Evolutionary conservation across 1,139 yeast species (phyloP), one percentile per base, ranked within the genome.

Genomic region (Saccharomyces hybrid): DNA sequence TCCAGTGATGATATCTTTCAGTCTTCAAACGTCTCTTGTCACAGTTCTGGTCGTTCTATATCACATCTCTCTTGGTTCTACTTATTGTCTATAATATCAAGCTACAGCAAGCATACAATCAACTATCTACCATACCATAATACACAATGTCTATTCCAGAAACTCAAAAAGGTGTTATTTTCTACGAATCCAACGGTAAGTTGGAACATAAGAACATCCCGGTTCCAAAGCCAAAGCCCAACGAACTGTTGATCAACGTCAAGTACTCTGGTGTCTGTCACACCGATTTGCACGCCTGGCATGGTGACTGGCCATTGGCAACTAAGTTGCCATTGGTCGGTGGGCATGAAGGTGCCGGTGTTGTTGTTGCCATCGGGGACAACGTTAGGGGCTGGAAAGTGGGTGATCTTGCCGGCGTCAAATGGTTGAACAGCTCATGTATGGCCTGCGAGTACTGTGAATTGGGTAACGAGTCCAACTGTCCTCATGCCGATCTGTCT

Each of bases 291-390:
- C 86, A 81, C 71, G 86, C 84, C 53, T 81, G 84, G 84, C 78
- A 80, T 69, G 84, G 84, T 69, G 85, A 81, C 70, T 80, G 84
- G 84, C 84, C 85, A 54, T 73, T 81, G 67, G 75, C 68, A 44
- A 75, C 80, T 61, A 81, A 81, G 69, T 74, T 81, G 63, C 85
- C 85, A 52, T 75, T 81, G 62, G 85, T 81, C 50, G 86, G 86
- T 66, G 86, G 86, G 65, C 86, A 81, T 70, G 86, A 81, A 70
- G 86, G 86, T 74, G 85, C 85, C 49, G 86, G 86, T 71, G 78
- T 76, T 38, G 86, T 81, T 60, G 85, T 81, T 53, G 84, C 74
- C 53, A 69, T 78, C 70, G 86, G 86, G 60, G 75, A 74, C 46
- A 79, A 79, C 64, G 86, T 81, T 55, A 74, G 69, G 59, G 82